These are phyloP conservation scores for Leccinum angustisporum DNA, from an alignment of 1,284 basidiomycete species.

Conservation along the genomic window DNA sequence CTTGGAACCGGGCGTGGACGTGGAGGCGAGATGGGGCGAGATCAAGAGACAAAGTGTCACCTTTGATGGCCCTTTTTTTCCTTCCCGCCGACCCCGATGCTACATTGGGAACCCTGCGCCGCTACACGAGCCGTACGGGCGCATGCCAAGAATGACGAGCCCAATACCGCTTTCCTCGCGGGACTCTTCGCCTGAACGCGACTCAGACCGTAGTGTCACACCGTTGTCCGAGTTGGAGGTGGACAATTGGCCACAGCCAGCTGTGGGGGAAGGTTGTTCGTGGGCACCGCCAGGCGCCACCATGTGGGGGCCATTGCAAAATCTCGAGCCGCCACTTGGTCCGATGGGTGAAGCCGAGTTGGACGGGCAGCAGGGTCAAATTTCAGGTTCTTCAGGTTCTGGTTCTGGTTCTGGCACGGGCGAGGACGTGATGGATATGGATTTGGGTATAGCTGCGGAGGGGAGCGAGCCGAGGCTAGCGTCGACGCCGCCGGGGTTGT, in stretches of 20 bases:
- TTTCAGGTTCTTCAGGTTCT: not conserved
- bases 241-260: constrained; percentile 32
- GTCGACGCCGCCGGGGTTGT: constrained; percentile 12
- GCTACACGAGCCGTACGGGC: constrained; percentile 24
- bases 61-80: not conserved
- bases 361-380: not conserved
- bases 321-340: not conserved
- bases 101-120: constrained; percentile 20
- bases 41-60: not conserved
- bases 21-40: constrained; percentile 1
- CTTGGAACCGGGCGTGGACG: constrained; percentile 18
- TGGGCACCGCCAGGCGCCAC: constrained; percentile 21
- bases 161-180: constrained; percentile 8
- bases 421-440: not conserved
- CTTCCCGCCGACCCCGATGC: constrained; percentile 6
- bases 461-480: not conserved
- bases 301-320: not conserved
- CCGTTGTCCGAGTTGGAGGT: constrained; percentile 11
- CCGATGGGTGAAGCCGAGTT: not conserved
- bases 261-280: constrained; percentile 29
- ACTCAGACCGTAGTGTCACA: constrained; percentile 18
- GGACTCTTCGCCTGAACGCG: constrained; percentile 7
- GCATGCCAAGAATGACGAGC: constrained; percentile 17
- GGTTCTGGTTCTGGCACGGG: not conserved
- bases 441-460: not conserved